Evolutionary conservation across 2,329 filamentous ascomycete genomes (phyloP).

Genomic region (Hypoxylon sp.): DNA sequence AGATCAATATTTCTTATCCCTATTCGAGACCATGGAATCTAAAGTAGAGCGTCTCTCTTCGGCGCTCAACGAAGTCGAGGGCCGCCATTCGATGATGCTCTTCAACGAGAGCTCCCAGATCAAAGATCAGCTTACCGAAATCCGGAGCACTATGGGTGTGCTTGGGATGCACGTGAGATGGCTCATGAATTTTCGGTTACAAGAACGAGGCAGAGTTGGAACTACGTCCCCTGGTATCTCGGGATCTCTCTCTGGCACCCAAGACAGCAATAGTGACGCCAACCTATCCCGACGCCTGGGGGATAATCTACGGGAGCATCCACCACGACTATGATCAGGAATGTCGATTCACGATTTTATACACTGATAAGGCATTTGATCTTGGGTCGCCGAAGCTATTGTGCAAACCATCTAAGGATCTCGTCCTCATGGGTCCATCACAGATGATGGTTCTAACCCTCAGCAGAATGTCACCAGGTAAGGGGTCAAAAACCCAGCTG

Average conservation of each 20-base stretch:
- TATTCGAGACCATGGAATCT: conserved; percentile 67
- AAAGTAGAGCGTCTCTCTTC: conserved; percentile 71
- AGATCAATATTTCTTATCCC: conserved; percentile 61
- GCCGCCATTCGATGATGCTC: conserved; percentile 72
- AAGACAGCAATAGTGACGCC: conserved; percentile 47
- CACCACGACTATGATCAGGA: conserved; percentile 49
- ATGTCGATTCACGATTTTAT: not conserved
- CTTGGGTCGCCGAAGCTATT: not conserved
- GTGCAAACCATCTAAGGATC: too few relatives aligned
- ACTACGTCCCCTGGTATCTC: conserved; percentile 45
- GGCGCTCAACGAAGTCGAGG: conserved; percentile 70
- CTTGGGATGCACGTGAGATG: conserved; percentile 72
- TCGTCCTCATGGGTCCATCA: not conserved
- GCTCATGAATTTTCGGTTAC: conserved; percentile 68
- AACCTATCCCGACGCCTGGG: conserved; percentile 51
- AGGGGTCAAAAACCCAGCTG: not conserved
- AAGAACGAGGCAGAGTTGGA: conserved; percentile 59
- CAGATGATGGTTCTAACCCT: not conserved
- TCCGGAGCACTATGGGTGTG: conserved; percentile 70
- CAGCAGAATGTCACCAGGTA: not conserved
- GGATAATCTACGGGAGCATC: conserved; percentile 53
- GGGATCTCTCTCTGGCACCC: conserved; percentile 46
- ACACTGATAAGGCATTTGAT: not conserved
- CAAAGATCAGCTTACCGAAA: conserved; percentile 73
- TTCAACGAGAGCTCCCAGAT: conserved; percentile 74